Base-by-base conservation (phyloP, 2,329 filamentous ascomycete species). In the Aspergillus viridinutans region DNA sequence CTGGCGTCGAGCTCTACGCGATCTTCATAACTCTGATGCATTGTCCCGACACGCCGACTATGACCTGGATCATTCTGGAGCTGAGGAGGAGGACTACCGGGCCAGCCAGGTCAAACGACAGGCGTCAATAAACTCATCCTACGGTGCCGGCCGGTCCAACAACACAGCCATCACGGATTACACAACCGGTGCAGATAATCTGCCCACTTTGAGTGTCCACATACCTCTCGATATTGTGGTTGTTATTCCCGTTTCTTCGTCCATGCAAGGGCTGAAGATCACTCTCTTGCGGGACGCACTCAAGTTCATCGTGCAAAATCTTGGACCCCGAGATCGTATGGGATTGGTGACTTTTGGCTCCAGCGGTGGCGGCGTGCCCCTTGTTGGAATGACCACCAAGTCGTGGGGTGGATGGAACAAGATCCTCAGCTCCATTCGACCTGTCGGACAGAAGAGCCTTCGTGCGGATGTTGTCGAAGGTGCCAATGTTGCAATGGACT, bases 241-340 rank as follows among this genome's bases (percentile, higher is more conserved):
- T 0, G 94, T 99, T 23, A 92, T 99, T 35, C 94, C 94, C 0
- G 92, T 99, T 5, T 97, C 94, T 0, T 96, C 93, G 1, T 97
- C 94, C 0, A 99, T 97, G 93, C 94, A 97, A 74, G 94, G 94
- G n/a, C 85, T 99, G 59, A 99, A 99, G 78, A 97, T 97, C 70
- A 96, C 93, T 60, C 81, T 99, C 1, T 85, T 99, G 14, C 87
- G 92, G 45, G 94, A 99, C 74, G 89, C 93, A 0, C 81, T 99
- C 38, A 90, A 90, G 58, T 99, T 97, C 72, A 87, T 99, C 74
- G 90, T 99, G 2, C 84, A 88, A 64, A 93, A 86, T 50, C 85
- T 99, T 0, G 94, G 94, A 32, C 92, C 97, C 65, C 85, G 92
- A 54, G 94, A 99, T 72, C 89, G 94, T 48, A 96, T 99, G 93